Conservation (phyloP, 1,284 basidiomycete species). For the Tranzscheliella williamsii region DNA sequence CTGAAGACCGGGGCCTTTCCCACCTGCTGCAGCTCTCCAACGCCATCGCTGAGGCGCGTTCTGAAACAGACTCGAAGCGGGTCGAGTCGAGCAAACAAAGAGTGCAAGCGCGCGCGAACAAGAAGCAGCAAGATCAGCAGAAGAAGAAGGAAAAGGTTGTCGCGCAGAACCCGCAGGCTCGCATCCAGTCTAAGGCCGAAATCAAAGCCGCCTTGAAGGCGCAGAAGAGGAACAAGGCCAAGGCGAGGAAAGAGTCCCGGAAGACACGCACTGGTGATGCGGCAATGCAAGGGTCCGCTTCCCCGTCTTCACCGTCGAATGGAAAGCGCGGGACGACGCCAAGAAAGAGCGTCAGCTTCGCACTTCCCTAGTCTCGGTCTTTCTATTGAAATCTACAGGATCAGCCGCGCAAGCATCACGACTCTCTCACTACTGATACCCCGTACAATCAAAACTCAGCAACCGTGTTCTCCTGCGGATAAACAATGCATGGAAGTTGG, state of each 20-base stretch:
- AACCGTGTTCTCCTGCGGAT: no score
- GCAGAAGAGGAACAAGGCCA: conserved; percentile 13
- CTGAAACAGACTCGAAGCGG: conserved; percentile 1
- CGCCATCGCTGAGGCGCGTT: conserved; percentile 17
- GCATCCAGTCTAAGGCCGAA: conserved; percentile 18
- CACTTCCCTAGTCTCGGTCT: conserved; percentile 1
- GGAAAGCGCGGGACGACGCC: not conserved
- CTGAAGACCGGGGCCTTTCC: conserved; percentile 18
- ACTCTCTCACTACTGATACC: no score
- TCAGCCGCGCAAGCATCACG: no score
- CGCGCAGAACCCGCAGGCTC: not conserved
- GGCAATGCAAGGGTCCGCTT: not conserved
- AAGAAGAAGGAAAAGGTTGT: conserved; percentile 2
- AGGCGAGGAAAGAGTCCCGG: conserved; percentile 16
- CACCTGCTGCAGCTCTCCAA: conserved; percentile 30
- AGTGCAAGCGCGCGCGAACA: conserved; percentile 3
- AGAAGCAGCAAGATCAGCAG: conserved; percentile 4
- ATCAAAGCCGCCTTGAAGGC: conserved; percentile 31
- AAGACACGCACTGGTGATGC: not conserved
- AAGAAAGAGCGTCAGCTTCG: conserved; percentile 31
- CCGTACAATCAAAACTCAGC: no score
- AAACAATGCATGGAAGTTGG: no score
- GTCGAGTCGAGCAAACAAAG: conserved; percentile 11
- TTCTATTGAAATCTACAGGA: not conserved
- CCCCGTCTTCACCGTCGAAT: not conserved